phyloP scores from a whole-genome alignment of 495 filamentous ascomycete species.

The Podospora pseudoanserina region DNA sequence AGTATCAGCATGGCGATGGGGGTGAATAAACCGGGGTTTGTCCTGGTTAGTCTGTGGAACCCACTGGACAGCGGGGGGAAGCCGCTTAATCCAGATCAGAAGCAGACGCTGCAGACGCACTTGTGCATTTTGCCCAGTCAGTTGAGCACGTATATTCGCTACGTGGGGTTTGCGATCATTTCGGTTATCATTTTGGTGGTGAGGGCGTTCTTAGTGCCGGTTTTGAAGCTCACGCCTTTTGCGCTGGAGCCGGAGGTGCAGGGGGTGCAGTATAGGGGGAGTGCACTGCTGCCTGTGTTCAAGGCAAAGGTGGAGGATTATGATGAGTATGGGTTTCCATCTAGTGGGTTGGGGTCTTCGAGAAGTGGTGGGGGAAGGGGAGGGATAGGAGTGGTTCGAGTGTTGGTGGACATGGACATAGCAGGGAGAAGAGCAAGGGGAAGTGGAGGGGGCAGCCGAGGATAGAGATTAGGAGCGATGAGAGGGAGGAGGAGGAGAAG shows the following conservation, averaged over 20 bases:
- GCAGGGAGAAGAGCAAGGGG: constrained; percentile 35
- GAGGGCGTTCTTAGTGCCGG: constrained; percentile 56
- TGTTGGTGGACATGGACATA: constrained; percentile 34
- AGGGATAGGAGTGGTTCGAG: neutral
- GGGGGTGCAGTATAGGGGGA: neutral
- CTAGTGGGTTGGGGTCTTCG: constrained; percentile 27
- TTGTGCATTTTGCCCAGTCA: constrained; percentile 91
- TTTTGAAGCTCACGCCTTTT: constrained; percentile 43
- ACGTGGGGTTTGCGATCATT: constrained; percentile 58
- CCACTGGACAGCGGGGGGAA: constrained; percentile 67
- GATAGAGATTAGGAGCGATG: constrained; percentile 43
- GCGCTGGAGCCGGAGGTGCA: constrained; percentile 37
- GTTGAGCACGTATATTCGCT: constrained; percentile 74
- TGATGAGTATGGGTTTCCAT: constrained; percentile 32
- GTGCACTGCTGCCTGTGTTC: constrained; percentile 38
- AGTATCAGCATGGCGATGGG: constrained; percentile 94
- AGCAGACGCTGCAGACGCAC: constrained; percentile 73
- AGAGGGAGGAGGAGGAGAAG: constrained; percentile 35
- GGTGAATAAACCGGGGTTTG: constrained; percentile 82
- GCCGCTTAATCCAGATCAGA: constrained; percentile 41
- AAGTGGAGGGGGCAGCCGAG: constrained; percentile 32
- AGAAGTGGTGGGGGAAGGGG: constrained; percentile 19
- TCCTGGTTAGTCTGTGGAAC: constrained; percentile 88
- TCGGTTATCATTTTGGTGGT: constrained; percentile 58
- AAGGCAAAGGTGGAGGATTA: constrained; percentile 48